Evolutionary conservation across 495 filamentous ascomycete species (phyloP).

Genomic region (Hyphodiscus hymeniophilus): DNA sequence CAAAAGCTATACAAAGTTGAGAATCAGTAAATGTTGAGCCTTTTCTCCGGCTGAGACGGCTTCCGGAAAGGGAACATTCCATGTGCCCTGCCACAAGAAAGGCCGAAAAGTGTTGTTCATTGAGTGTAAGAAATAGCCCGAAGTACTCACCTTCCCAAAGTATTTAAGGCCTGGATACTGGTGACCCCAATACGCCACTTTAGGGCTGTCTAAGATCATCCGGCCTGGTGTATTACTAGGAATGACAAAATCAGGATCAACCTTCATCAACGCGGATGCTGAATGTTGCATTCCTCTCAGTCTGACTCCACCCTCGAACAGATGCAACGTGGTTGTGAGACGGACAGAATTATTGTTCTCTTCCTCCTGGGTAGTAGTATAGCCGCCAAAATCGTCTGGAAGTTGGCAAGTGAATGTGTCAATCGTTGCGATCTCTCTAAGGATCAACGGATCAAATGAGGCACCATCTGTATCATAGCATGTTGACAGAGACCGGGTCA

Average conservation of each 20-base stretch:
- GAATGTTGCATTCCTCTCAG: neutral
- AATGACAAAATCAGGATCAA: slow-evolving; percentile 41
- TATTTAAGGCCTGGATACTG: slow-evolving; percentile 59
- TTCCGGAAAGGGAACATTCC: no score
- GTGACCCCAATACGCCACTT: slow-evolving; percentile 58
- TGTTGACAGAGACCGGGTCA: slow-evolving; percentile 47
- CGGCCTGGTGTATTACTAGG: slow-evolving; percentile 60
- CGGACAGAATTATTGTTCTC: slow-evolving; percentile 66
- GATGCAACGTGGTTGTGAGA: slow-evolving; percentile 40
- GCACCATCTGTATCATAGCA: slow-evolving; percentile 23
- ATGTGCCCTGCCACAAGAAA: no score
- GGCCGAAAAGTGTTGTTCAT: no score
- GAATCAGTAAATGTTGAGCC: no score
- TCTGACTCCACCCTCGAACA: slow-evolving; percentile 37
- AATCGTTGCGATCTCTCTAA: slow-evolving; percentile 34
- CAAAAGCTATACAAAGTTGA: slow-evolving; percentile 32
- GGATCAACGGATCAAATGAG: slow-evolving; percentile 13
- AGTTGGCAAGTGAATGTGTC: slow-evolving; percentile 66
- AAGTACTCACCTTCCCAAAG: slow-evolving; percentile 38
- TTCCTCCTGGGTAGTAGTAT: slow-evolving; percentile 71
- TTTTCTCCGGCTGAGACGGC: no score
- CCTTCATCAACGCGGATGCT: slow-evolving; percentile 14
- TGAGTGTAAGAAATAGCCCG: no score
- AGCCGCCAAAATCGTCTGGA: slow-evolving; percentile 55
- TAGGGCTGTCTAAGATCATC: slow-evolving; percentile 54